phyloP scores from a whole-genome alignment of 2,329 filamentous ascomycete species.

The Coniochaeta ligniaria region DNA sequence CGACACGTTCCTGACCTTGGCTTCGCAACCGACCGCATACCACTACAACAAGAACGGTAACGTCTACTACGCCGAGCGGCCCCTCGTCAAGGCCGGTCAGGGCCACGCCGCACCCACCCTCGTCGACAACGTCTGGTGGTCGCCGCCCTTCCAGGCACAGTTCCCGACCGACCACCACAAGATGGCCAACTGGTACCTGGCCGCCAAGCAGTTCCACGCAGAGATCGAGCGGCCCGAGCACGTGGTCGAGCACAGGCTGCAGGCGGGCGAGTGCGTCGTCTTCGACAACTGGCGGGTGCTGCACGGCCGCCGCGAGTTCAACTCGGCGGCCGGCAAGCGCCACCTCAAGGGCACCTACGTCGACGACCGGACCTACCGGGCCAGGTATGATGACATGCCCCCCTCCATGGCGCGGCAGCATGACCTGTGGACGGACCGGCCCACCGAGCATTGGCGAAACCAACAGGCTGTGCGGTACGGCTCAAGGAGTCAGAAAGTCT shows the following conservation, averaged over 20 bases:
- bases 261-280: conserved; percentile 82
- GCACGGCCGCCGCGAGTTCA: conserved; percentile 75
- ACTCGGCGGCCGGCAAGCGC: conserved; percentile 56
- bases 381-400: neutral
- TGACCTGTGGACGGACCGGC: neutral
- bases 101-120: conserved; percentile 4
- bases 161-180: conserved; percentile 23
- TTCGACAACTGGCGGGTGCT: conserved; percentile 85
- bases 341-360: conserved; percentile 88
- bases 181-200: conserved; percentile 20
- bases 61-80: conserved; percentile 52
- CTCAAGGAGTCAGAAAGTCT: neutral
- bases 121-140: conserved; percentile 41
- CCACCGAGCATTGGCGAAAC: neutral
- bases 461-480: neutral
- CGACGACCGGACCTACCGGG: conserved; percentile 35
- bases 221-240: conserved; percentile 50
- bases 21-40: conserved; percentile 20
- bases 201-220: conserved; percentile 47
- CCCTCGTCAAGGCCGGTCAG: conserved; percentile 39
- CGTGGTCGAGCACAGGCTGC: conserved; percentile 64
- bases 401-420: neutral
- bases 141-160: conserved; percentile 70
- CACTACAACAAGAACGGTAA: conserved; percentile 62
- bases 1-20: conserved; percentile 27